phyloP scores from a whole-genome alignment of 75 land plant species.

The Sequoiadendron giganteum region DNA sequence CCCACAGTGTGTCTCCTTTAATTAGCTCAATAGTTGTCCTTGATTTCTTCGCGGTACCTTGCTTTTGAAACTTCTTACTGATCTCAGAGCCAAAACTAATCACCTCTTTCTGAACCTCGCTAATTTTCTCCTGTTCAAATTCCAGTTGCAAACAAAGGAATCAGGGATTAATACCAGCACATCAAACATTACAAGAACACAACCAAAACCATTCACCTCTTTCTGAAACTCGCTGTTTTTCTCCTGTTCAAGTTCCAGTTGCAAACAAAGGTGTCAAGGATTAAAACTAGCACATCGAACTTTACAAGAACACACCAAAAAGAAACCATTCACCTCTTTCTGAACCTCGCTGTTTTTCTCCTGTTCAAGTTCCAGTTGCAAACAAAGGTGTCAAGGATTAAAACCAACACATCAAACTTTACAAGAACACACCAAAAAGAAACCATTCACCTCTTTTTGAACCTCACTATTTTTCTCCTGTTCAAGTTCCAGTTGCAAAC shows the following conservation, averaged over 20 bases:
- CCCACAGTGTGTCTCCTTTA: constrained; percentile 26
- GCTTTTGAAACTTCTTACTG: constrained; percentile 8
- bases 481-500: not conserved
- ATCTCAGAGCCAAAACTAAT: not conserved
- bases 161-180: not conserved
- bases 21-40: not conserved
- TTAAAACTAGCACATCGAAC: not conserved
- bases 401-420: not conserved
- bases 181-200: not conserved
- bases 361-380: not conserved
- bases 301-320: not conserved
- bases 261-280: not conserved
- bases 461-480: constrained; percentile 3
- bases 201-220: not conserved
- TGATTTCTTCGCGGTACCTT: not conserved
- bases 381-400: not conserved
- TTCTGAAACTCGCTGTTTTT: not conserved
- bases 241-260: not conserved
- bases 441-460: not conserved
- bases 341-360: constrained; percentile 2
- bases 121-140: constrained; percentile 2
- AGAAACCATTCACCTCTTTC: constrained; percentile 1
- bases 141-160: not conserved
- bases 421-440: not conserved
- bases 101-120: not conserved